Percentiles rank a stretch among this genome's conserved stretches.
These are phyloP conservation scores for Epichloe sp. DNA, from an alignment of 2,329 filamentous ascomycete genomes.

Conservation along the genomic window DNA sequence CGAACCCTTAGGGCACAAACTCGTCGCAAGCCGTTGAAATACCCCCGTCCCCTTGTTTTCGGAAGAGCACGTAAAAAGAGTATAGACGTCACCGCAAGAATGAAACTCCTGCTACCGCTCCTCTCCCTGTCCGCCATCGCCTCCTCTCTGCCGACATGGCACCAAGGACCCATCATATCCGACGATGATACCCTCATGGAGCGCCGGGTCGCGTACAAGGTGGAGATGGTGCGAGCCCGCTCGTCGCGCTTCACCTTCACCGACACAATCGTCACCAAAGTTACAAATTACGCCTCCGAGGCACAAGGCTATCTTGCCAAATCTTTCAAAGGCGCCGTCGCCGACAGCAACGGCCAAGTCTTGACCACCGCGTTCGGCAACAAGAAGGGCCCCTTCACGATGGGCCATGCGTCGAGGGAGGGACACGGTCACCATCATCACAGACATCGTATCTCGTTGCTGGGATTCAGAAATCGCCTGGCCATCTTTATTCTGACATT, in stretches of 20 bases:
- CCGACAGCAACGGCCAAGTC: slow-evolving; percentile 10
- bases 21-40: too few species aligned
- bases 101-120: slow-evolving; percentile 3
- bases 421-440: background rate
- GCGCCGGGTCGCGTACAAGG: background rate
- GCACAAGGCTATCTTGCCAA: slow-evolving; percentile 3
- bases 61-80: background rate
- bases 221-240: slow-evolving; percentile 1
- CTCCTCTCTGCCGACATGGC: slow-evolving; percentile 3
- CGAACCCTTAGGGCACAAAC: too few species aligned
- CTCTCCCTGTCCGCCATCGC: background rate
- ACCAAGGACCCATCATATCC: slow-evolving; percentile 3
- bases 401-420: background rate
- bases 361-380: slow-evolving; percentile 4
- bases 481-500: slow-evolving; percentile 9
- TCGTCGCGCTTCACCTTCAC: background rate
- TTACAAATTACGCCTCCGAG: slow-evolving; percentile 8
- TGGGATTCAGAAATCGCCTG: slow-evolving; percentile 7
- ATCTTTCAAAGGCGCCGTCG: slow-evolving; percentile 5
- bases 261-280: slow-evolving; percentile 3
- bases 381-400: background rate
- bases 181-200: slow-evolving; percentile 8
- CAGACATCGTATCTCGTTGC: slow-evolving; percentile 3
- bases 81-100: background rate
- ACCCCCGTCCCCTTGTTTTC: too few species aligned